A percentile compares a stretch with the other conserved stretches of the same genome.
phyloP scores from a whole-genome alignment of 2,329 filamentous ascomycete species.

The Phaeosphaeria sp. region DNA sequence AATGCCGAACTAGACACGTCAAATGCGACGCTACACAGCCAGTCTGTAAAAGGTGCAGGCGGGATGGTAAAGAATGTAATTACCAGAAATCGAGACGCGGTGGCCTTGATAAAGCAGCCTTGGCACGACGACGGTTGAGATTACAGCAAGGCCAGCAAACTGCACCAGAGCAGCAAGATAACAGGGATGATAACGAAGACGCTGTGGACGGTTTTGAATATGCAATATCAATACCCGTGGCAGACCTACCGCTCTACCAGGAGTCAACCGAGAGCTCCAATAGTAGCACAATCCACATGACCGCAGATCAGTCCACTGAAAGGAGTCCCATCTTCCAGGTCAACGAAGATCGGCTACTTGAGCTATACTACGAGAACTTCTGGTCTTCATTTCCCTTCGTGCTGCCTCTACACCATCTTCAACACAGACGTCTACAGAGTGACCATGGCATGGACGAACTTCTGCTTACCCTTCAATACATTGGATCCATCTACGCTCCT shows the following conservation, averaged over 20 bases:
- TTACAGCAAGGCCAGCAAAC: constrained; percentile 31
- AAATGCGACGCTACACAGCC: constrained; percentile 44
- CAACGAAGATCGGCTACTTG: constrained; percentile 34
- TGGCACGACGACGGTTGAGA: constrained; percentile 34
- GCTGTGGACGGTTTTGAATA: background rate
- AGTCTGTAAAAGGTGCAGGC: constrained; percentile 37
- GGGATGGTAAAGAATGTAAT: constrained; percentile 42
- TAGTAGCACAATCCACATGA: constrained; percentile 7
- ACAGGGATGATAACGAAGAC: background rate
- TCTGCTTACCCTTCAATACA: constrained; percentile 36
- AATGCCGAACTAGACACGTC: constrained; percentile 43
- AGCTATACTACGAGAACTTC: constrained; percentile 54
- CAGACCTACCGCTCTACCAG: background rate
- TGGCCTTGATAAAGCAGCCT: constrained; percentile 41
- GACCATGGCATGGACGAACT: constrained; percentile 32
- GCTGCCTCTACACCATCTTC: constrained; percentile 54
- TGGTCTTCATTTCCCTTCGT: constrained; percentile 62
- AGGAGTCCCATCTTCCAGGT: constrained; percentile 29
- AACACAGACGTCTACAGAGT: constrained; percentile 21
- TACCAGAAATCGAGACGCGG: constrained; percentile 44
- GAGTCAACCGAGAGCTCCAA: constrained; percentile 1
- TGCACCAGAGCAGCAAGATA: constrained; percentile 17
- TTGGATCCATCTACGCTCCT: constrained; percentile 42
- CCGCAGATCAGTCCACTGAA: constrained; percentile 5
- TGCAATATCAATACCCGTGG: constrained; percentile 1